Evolutionary conservation across 2,329 filamentous ascomycete species (phyloP), one percentile per base, ranked within the genome.

Genomic region (Venturia effusa): DNA sequence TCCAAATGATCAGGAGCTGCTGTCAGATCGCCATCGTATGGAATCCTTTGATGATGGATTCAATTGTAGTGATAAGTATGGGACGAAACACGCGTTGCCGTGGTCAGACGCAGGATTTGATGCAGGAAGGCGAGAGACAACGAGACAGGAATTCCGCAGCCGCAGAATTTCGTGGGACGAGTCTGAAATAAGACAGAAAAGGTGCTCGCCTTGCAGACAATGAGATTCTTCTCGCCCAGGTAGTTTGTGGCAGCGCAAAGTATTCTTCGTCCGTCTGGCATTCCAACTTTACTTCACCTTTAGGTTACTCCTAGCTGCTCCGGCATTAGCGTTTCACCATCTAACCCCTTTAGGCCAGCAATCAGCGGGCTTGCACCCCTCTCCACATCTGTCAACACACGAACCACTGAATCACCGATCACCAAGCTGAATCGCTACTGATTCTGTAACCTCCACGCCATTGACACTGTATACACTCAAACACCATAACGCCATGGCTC

Each of bases 81-180:
- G 51, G 51, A 32, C 51, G 51, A 57, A 34, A 57, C 51, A 34
- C 27, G 51, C n/a, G 13, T n/a, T 13, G 27, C 24, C 10, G 30
- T 57, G 30, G 27, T 30, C 24, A 57, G 51, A 57, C 30, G 51
- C 51, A 57, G 51, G 51, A 57, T 57, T 57, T 30, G 51, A 57
- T 57, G 30, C 51, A 57, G 51, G 15, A 13, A 57, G 51, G 51
- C 51, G 51, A 57, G 27, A 34, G 30, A 55, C 51, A 34, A 30
- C 51, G n/a, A 55, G 32, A 30, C 32, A 32, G 51, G 13, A 34
- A 55, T n/a, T 32, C 17, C 4, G 48, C 24, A 15, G 24, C 48
- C 24, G 48, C 48, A 30, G 51, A 13, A 34, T 4, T 3, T 19
- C 1, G 1, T 4, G 51, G 27, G n/a, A 55, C 11, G 4, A 7